Percentiles rank a stretch among this genome's conserved stretches.
Evolutionary conservation across 129 eudicot species (phyloP).

Genomic region (Pseudognaphalium luteoalbum): DNA sequence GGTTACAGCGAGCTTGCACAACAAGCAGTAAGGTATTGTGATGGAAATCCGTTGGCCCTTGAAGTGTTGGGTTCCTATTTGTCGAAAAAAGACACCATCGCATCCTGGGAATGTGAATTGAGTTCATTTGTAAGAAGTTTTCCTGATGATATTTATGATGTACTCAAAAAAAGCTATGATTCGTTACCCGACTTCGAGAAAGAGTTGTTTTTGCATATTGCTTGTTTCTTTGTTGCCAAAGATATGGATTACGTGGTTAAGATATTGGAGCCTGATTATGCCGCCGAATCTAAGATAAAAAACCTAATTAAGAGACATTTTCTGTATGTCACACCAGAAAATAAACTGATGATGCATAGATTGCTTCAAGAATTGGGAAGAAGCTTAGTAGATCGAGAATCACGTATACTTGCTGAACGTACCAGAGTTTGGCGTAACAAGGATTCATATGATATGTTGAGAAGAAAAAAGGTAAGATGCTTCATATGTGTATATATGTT

Average conservation of each 20-base stretch:
- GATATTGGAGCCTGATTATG: conserved; percentile 30
- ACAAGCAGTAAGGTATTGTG: conserved; percentile 14
- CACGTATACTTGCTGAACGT: conserved; percentile 19
- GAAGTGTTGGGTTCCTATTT: conserved; percentile 28
- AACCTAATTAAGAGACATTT: conserved; percentile 18
- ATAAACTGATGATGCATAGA: conserved; percentile 33
- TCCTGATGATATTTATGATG: not conserved
- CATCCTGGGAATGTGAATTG: conserved; percentile 12
- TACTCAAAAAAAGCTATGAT: conserved; percentile 5
- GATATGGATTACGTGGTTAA: conserved; percentile 17
- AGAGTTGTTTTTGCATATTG: conserved; percentile 40
- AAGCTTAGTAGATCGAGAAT: conserved; percentile 25
- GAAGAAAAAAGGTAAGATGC: conserved; percentile 8
- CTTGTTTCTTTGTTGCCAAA: conserved; percentile 36
- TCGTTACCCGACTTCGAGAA: conserved; percentile 11
- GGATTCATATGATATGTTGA: conserved; percentile 26
- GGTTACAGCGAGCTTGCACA: not conserved
- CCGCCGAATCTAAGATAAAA: conserved; percentile 12
- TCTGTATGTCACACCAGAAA: conserved; percentile 20
- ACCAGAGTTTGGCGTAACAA: conserved; percentile 28
- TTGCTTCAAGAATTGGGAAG: conserved; percentile 34
- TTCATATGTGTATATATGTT: not conserved
- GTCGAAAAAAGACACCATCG: not conserved
- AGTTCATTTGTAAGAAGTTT: not conserved
- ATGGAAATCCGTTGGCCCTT: conserved; percentile 28